phyloP scores from a whole-genome alignment of 1,139 yeast species.

The Magnusiomyces fungicola region DNA sequence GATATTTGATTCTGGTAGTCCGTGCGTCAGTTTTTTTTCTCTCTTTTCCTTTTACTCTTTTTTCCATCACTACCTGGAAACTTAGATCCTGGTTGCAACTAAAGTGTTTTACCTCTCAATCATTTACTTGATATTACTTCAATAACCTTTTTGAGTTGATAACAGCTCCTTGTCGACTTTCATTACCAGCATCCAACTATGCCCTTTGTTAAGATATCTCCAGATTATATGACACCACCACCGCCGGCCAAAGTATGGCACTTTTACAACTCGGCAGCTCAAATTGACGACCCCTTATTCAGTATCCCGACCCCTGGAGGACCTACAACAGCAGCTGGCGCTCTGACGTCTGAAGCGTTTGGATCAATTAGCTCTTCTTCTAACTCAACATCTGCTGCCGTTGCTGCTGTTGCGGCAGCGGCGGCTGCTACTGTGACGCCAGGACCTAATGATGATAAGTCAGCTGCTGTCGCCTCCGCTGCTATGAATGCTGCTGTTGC shows the following conservation, averaged over 20 bases:
- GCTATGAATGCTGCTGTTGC: neutral
- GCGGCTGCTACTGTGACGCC: slow-evolving; percentile 10
- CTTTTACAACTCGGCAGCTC: slow-evolving; percentile 33
- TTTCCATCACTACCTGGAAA: too few species aligned
- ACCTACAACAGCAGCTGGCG: slow-evolving; percentile 19
- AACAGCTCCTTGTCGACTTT: too few species aligned
- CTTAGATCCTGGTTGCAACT: too few species aligned
- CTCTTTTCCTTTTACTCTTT: neutral
- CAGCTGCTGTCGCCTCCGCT: slow-evolving; percentile 7
- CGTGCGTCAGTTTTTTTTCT: too few species aligned
- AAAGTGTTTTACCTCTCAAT: too few species aligned
- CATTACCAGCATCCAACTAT: too few species aligned
- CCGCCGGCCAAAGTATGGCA: slow-evolving; percentile 27
- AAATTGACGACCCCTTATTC: slow-evolving; percentile 34
- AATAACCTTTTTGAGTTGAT: too few species aligned
- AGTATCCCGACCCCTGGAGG: slow-evolving; percentile 25
- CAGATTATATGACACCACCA: neutral
- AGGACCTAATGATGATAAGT: slow-evolving; percentile 3
- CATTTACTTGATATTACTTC: too few species aligned
- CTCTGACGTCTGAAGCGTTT: slow-evolving; percentile 8
- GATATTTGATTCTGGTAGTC: too few species aligned
- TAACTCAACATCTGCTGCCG: slow-evolving; percentile 9
- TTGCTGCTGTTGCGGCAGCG: slow-evolving; percentile 17
- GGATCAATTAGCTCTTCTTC: neutral
- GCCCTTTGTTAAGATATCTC: neutral